phyloP scores from a whole-genome alignment of 768 basidiomycete genomes.

The Clitopilus hobsonii region DNA sequence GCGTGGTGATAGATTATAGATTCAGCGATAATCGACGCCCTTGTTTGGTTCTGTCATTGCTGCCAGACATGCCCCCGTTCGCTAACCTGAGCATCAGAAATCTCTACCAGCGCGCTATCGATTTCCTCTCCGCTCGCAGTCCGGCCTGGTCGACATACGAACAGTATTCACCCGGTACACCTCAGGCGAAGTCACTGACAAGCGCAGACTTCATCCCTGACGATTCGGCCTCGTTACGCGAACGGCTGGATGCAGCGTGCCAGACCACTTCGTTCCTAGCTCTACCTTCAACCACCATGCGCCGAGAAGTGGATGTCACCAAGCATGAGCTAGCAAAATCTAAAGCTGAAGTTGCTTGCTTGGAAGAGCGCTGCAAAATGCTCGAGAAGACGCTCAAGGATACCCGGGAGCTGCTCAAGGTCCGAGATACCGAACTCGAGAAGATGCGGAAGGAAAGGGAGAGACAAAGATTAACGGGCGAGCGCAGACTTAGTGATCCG shows the following conservation, averaged over 20 bases:
- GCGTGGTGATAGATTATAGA: conserved; percentile 7
- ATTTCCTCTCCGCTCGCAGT: conserved; percentile 49
- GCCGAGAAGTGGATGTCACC: conserved; percentile 52
- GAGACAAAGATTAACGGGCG: conserved; percentile 25
- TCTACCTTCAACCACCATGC: conserved; percentile 37
- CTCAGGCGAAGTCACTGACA: conserved; percentile 12
- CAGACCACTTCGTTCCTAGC: conserved; percentile 39
- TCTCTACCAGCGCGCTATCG: conserved; percentile 53
- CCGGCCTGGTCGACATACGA: conserved; percentile 26
- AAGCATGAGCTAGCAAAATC: conserved; percentile 53
- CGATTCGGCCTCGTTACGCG: conserved; percentile 39
- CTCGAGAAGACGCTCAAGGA: conserved; percentile 64
- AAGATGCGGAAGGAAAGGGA: conserved; percentile 37
- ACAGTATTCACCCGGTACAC: conserved; percentile 22
- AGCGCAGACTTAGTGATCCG: conserved; percentile 24
- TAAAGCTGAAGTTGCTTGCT: conserved; percentile 45
- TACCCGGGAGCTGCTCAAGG: conserved; percentile 52
- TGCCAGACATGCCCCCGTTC: conserved; percentile 36
- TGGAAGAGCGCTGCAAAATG: conserved; percentile 58
- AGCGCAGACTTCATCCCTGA: conserved; percentile 29
- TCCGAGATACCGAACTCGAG: conserved; percentile 59
- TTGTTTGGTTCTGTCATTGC: conserved; percentile 31
- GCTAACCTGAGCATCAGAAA: conserved; percentile 40
- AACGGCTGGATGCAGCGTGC: conserved; percentile 44
- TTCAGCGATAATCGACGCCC: conserved; percentile 31